Evolutionary conservation across 83 land plant genomes (phyloP).

Genomic region (Isoetes engelmannii): DNA sequence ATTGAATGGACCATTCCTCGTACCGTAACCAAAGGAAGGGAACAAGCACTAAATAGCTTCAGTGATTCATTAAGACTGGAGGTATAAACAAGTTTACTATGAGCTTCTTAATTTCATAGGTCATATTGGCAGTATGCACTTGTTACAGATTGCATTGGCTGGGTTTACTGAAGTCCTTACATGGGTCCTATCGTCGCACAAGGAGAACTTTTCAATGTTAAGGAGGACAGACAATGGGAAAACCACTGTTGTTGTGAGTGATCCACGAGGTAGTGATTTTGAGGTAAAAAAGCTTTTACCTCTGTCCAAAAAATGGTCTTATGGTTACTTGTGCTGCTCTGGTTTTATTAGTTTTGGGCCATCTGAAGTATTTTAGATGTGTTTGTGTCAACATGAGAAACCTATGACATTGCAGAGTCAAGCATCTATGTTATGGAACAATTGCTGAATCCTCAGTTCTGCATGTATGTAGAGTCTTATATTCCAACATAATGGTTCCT

Average conservation of each 20-base stretch:
- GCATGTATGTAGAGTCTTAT: background rate
- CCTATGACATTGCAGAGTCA: background rate
- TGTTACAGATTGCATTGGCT: conserved; percentile 63
- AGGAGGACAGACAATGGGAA: conserved; percentile 57
- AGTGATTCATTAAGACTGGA: conserved; percentile 63
- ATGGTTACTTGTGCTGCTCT: background rate
- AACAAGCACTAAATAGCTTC: conserved; percentile 57
- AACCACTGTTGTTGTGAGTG: conserved; percentile 70
- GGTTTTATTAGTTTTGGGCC: background rate
- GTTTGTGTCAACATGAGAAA: background rate
- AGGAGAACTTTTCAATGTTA: conserved; percentile 68
- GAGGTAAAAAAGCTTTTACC: conserved; percentile 43
- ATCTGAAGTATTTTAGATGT: no score
- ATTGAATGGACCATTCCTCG: conserved; percentile 54
- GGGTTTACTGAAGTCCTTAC: conserved; percentile 89
- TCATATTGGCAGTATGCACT: no score
- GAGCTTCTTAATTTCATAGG: background rate
- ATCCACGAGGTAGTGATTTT: conserved; percentile 90
- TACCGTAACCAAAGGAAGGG: conserved; percentile 49
- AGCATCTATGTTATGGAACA: background rate
- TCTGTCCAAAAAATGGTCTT: background rate
- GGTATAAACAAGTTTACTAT: conserved; percentile 39
- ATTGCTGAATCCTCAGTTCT: background rate
- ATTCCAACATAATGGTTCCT: background rate
- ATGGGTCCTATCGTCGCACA: conserved; percentile 68